A percentile compares a stretch with the other conserved stretches of the same genome.
These are phyloP conservation scores for Carex kokanica DNA, from an alignment of 176 grass and related monocot genomes.

Conservation along the genomic window DNA sequence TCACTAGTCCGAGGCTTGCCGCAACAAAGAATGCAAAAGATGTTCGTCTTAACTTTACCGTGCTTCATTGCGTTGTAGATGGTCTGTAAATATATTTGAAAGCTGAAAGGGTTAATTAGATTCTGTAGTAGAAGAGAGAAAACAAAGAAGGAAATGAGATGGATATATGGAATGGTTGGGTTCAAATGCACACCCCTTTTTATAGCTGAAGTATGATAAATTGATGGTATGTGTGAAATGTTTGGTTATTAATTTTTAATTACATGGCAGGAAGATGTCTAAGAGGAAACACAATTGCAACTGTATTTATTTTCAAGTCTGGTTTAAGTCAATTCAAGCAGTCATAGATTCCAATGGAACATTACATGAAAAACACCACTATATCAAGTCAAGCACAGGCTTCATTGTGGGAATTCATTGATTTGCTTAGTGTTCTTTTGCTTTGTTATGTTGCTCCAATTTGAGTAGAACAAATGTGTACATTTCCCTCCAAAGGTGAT, in stretches of 20 bases:
- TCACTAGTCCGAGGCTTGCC: constrained; percentile 1
- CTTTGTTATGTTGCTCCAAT: neutral
- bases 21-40: constrained; percentile 15
- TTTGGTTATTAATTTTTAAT: too few relatives aligned
- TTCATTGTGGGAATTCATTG: neutral
- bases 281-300: neutral
- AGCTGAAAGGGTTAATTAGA: neutral
- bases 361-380: neutral
- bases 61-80: neutral
- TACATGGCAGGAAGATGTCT: neutral
- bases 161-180: neutral
- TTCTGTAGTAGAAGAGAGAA: neutral
- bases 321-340: neutral
- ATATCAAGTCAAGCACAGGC: neutral
- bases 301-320: neutral
- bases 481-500: neutral
- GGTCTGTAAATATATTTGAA: neutral
- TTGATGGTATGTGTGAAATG: neutral
- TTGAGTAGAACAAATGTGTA: neutral
- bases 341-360: neutral
- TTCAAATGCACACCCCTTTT: neutral
- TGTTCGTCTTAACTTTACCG: neutral
- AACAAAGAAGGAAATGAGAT: neutral
- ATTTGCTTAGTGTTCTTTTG: neutral
- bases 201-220: neutral